These are phyloP conservation scores for Chenopodium berlandieri DNA, from an alignment of 148 eudicot genomes.

Conservation along the genomic window DNA sequence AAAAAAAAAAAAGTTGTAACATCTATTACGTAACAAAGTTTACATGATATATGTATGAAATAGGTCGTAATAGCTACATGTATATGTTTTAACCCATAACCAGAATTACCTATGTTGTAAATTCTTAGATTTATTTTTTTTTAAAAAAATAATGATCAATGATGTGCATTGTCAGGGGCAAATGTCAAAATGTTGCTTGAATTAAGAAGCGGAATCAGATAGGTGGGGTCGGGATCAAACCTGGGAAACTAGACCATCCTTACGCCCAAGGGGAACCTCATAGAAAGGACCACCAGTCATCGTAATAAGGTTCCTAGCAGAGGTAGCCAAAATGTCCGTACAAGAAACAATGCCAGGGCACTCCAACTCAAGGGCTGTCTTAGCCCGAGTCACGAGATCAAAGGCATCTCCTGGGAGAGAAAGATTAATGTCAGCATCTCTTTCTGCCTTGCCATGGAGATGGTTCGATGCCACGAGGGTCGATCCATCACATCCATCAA, in stretches of 20 bases:
- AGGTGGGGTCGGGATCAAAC: neutral
- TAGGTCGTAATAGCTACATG: too few species aligned
- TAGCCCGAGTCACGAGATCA: slow-evolving; percentile 61
- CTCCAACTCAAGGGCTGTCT: slow-evolving; percentile 54
- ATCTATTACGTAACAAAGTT: neutral
- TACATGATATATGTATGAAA: neutral
- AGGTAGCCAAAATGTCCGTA: slow-evolving; percentile 57
- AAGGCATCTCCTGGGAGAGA: slow-evolving; percentile 71
- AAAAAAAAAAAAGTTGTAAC: too few species aligned
- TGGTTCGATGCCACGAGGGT: slow-evolving; percentile 49
- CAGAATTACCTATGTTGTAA: too few species aligned
- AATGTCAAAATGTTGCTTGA: too few species aligned
- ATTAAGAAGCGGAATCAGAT: too few species aligned
- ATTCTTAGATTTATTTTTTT: too few species aligned
- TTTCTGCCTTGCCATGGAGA: slow-evolving; percentile 47
- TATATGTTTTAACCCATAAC: neutral
- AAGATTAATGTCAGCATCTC: slow-evolving; percentile 51
- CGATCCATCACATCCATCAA: slow-evolving; percentile 58
- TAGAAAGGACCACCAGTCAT: slow-evolving; percentile 70
- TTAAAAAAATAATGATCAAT: too few species aligned
- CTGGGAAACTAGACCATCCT: slow-evolving; percentile 49
- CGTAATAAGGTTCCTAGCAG: slow-evolving; percentile 53
- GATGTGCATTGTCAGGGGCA: too few species aligned
- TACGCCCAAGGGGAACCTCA: slow-evolving; percentile 52
- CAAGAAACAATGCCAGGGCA: slow-evolving; percentile 76